Evolutionary conservation across 2,329 filamentous ascomycete species (phyloP).

Genomic region (Sporothrix schenckii): DNA sequence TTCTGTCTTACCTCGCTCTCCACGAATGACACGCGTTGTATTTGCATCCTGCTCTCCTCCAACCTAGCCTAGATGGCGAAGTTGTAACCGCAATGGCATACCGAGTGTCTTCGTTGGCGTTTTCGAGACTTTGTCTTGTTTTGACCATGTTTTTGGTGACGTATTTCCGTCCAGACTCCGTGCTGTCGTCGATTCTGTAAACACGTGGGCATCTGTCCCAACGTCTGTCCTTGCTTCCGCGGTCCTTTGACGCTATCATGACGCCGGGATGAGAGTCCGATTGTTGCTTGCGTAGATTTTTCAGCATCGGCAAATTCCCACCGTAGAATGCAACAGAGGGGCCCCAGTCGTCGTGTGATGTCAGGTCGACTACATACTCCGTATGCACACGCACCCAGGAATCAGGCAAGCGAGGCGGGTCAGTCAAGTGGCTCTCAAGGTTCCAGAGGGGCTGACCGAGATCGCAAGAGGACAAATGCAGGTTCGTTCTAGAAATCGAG

Average conservation of each 20-base stretch:
- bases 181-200: not conserved
- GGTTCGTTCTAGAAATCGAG: not conserved
- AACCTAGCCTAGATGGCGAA: not conserved
- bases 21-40: constrained; percentile 17
- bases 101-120: not conserved
- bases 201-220: constrained; percentile 5
- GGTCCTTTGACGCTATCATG: not conserved
- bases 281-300: not conserved
- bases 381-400: not conserved
- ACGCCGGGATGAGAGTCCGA: not conserved
- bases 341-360: not conserved
- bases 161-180: no score
- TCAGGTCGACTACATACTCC: not conserved
- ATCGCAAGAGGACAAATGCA: not conserved
- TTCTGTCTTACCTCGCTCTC: not conserved
- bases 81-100: constrained; percentile 26
- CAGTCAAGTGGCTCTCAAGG: not conserved
- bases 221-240: not conserved
- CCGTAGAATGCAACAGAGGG: constrained; percentile 4
- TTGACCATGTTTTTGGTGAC: not conserved
- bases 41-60: constrained; percentile 10
- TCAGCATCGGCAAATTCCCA: no score
- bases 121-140: not conserved
- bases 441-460: constrained; percentile 12
- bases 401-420: not conserved